Conservation (phyloP, 148 eudicot species). For the Linanthus parryae region DNA sequence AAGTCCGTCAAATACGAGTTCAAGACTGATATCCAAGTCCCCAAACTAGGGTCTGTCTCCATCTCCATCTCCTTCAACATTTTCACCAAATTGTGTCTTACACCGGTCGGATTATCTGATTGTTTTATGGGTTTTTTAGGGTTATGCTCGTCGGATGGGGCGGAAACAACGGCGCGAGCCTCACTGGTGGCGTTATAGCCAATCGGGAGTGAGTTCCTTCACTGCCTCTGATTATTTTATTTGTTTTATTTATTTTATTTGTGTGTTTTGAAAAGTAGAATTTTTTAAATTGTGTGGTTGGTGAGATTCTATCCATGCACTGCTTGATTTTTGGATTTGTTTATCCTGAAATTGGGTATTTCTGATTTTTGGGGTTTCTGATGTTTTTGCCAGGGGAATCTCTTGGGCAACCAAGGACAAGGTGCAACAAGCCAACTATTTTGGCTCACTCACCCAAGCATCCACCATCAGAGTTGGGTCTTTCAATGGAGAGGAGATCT, state of each 20-base stretch:
- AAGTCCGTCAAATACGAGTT: conserved; percentile 79
- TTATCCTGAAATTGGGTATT: background rate
- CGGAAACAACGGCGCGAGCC: conserved; percentile 91
- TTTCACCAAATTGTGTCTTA: background rate
- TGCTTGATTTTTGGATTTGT: background rate
- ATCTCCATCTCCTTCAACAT: background rate
- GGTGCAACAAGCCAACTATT: conserved; percentile 88
- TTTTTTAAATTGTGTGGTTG: background rate
- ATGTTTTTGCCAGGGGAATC: conserved; percentile 58
- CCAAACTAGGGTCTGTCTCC: conserved; percentile 69
- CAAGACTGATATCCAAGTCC: conserved; percentile 69
- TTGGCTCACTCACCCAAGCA: conserved; percentile 93
- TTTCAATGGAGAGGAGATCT: conserved; percentile 92
- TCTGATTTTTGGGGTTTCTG: conserved; percentile 1
- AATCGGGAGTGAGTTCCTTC: conserved; percentile 72
- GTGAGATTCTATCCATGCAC: background rate
- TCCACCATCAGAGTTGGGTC: conserved; percentile 94
- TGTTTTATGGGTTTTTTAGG: conserved; percentile 23
- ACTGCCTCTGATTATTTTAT: background rate
- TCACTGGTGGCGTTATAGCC: conserved; percentile 91
- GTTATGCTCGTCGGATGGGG: conserved; percentile 99
- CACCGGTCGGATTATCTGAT: background rate
- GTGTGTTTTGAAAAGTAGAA: background rate
- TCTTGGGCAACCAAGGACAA: conserved; percentile 99
- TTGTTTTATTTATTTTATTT: background rate